Evolutionary conservation across 129 eudicot genomes (phyloP).

Genomic region (Tagetes patula): DNA sequence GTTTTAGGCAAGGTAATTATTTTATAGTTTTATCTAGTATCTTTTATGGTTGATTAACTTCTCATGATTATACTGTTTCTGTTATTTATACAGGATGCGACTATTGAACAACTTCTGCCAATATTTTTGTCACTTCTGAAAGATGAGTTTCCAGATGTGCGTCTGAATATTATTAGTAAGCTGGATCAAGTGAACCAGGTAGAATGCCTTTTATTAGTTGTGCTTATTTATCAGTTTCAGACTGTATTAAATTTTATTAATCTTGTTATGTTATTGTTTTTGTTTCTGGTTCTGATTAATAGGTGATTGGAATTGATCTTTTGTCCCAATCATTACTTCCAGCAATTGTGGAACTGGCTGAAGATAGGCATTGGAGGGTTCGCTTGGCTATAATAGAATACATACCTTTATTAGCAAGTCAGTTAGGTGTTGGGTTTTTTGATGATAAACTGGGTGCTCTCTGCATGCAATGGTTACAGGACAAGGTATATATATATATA

Average conservation of each 20-base stretch:
- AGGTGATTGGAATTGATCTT: slow-evolving; percentile 98
- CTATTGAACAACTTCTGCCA: slow-evolving; percentile 97
- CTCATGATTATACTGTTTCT: not conserved
- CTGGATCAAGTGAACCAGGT: slow-evolving; percentile 99
- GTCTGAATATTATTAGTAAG: slow-evolving; percentile 95
- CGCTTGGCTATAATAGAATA: slow-evolving; percentile 97
- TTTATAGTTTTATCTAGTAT: not conserved
- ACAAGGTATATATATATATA: slow-evolving; percentile 57
- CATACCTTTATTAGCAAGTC: slow-evolving; percentile 96
- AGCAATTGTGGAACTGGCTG: slow-evolving; percentile 99
- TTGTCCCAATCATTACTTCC: slow-evolving; percentile 91
- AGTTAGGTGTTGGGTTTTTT: slow-evolving; percentile 95
- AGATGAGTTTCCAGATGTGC: slow-evolving; percentile 99
- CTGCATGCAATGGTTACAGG: slow-evolving; percentile 99
- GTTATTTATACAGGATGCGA: slow-evolving; percentile 75
- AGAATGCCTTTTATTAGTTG: slow-evolving; percentile 1
- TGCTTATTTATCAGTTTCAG: slow-evolving; percentile 8
- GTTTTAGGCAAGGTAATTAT: slow-evolving; percentile 81
- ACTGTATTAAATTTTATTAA: not conserved
- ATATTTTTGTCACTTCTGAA: slow-evolving; percentile 89
- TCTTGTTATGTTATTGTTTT: not conserved
- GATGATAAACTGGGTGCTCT: slow-evolving; percentile 97
- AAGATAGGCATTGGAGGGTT: slow-evolving; percentile 99
- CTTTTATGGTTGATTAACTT: not conserved
- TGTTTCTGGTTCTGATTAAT: slow-evolving; percentile 8